Evolutionary conservation across 805 yeast genomes (phyloP), one percentile per base, ranked within the genome.

Genomic region (Spathaspora gorwiae): DNA sequence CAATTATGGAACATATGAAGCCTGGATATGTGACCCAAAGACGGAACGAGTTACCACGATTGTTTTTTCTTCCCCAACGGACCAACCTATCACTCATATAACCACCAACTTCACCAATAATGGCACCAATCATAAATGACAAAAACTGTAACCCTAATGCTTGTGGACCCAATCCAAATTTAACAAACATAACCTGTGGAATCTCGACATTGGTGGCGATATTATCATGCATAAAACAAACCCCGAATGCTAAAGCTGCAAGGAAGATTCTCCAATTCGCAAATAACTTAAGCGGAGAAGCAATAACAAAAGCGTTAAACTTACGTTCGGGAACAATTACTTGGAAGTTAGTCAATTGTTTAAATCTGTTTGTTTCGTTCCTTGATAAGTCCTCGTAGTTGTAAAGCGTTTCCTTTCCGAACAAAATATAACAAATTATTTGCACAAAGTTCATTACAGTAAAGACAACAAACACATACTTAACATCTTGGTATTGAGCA

Each of bases 71-170:
- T 9, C 44, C 44, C 44, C 44, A 40, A 37, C 36, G 45, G 6
- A 42, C 37, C 26, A 40, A 41, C 29, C 33, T 40, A 39, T 59
- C 64, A 26, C 59, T 52, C 11, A 54, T 34, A 43, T 54, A 50
- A 6, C 64, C 64, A 19, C 58, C 60, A 34, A 59, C 19, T 39
- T 59, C 64, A 19, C 64, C 64, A 31, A 58, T 35, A 13, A 54
- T 36, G 8, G 55, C 46, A 2, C 64, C 64, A n/a, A 59, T 34
- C 26, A 59, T 50, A 14, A 59, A 43, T 9, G 57, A 48, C 14
- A 58, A 40, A 37, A 50, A 55, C 43, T 59, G 64, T n/a, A 59
- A 45, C 11, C 61, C 62, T 13, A 58, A 41, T 14, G 51, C 57
- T 39, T 59, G 61, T 8, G 64, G 45, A 35, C 56, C 49, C 41